Base-by-base conservation (phyloP, 1,139 yeast species). In the Scheffersomyces illinoinensis region DNA sequence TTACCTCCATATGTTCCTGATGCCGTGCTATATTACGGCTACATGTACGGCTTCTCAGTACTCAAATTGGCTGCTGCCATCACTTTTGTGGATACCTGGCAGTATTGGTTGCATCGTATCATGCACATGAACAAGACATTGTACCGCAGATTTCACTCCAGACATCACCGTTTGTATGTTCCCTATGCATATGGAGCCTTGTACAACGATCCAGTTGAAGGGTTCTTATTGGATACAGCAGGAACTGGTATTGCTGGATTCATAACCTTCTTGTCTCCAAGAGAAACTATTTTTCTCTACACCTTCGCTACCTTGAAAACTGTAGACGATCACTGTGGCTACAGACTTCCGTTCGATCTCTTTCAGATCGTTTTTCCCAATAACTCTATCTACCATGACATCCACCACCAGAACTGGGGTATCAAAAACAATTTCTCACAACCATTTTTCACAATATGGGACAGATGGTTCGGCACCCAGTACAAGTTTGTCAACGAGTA, bases 281-380 rank as follows among this genome's bases (percentile, higher is more conserved):
- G 97, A 60, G 98, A 95, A 76, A 78, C 89, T 56, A 79, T 90
- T 47, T 66, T 90, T 21, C 78, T 95, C 60, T 95, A 83, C 76
- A 88, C 95, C 3, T 91, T 95, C 73, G 91, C 97, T 18, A 95
- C 99, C 5, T 76, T 95, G 84, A 95, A 95, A 76, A 95, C 99
- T 1, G 97, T 95, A 56, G 99, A 95, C 73, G 99, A 95, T 74
- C 99, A 95, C 75, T 95, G 98, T 75, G 99, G 99, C 20, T 95
- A 93, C 75, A 87, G 93, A 54, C 78, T 95, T 60, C 99, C 98
- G 19, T 90, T 78, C 73, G 99, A 95, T 73, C 87, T 93, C 47
- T 90, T 95, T 80, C 99, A 95, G 77, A 71, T 86, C 52, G 59
- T 93, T 18, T 95, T 95, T 83, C 98, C 98, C 62, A 95, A 95